Percentiles rank a stretch among this genome's conserved stretches.
Evolutionary conservation across 2,329 filamentous ascomycete species (phyloP).

Genomic region (Davidsoniella eucalypti): DNA sequence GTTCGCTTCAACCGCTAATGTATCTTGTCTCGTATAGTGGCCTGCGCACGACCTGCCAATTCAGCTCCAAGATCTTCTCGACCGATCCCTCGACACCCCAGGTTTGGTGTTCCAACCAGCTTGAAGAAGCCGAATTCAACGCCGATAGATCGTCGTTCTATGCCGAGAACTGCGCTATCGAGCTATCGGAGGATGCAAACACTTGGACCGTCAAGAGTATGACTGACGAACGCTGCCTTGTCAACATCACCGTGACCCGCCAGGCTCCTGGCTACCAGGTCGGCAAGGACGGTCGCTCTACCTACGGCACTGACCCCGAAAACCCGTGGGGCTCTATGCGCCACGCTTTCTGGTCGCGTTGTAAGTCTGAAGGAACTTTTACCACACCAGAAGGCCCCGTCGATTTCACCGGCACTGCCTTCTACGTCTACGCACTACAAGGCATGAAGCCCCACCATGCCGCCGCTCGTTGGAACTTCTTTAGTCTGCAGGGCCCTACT

Average conservation of each 20-base stretch:
- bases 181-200: conserved; percentile 70
- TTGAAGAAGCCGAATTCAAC: conserved; percentile 69
- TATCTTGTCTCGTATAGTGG: conserved; percentile 39
- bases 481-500: conserved; percentile 72
- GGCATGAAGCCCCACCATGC: conserved; percentile 99
- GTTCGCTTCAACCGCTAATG: neutral
- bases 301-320: conserved; percentile 69
- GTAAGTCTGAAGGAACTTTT: conserved; percentile 65
- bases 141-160: conserved; percentile 71
- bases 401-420: conserved; percentile 62
- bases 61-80: conserved; percentile 87
- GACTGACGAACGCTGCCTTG: conserved; percentile 61
- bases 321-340: conserved; percentile 87
- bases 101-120: conserved; percentile 69
- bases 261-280: conserved; percentile 65
- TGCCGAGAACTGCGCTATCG: conserved; percentile 69
- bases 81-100: conserved; percentile 53
- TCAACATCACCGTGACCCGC: conserved; percentile 71
- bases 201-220: conserved; percentile 82
- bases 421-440: conserved; percentile 76
- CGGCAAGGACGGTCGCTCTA: conserved; percentile 68
- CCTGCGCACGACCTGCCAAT: conserved; percentile 78
- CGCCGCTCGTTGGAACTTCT: conserved; percentile 84
- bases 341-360: conserved; percentile 89
- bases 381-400: conserved; percentile 66